Conservation (phyloP, 257 asterid species). For the Buddleja alternifolia region DNA sequence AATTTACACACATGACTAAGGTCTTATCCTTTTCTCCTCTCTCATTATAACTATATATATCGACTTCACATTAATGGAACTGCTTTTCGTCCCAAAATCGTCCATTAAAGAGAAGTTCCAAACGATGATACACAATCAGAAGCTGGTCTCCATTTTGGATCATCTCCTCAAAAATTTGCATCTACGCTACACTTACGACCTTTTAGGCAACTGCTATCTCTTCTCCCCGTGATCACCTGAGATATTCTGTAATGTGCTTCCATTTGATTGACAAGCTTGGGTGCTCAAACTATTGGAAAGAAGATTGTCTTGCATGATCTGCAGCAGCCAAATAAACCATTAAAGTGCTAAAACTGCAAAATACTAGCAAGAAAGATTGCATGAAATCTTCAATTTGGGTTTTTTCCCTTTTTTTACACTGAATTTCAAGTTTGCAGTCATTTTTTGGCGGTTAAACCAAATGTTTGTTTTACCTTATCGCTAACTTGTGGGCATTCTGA, state of each 20-base stretch:
- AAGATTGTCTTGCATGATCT: constrained; percentile 40
- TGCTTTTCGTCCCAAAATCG: constrained; percentile 26
- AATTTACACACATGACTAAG: not conserved
- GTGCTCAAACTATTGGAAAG: constrained; percentile 33
- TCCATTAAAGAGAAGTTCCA: constrained; percentile 25
- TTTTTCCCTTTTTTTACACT: no score
- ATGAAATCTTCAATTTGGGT: no score
- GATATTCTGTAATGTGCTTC: constrained; percentile 22
- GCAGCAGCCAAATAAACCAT: constrained; percentile 12
- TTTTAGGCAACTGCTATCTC: constrained; percentile 27
- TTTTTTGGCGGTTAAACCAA: not conserved
- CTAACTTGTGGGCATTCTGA: constrained; percentile 36
- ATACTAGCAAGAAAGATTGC: not conserved
- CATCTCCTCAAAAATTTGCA: not conserved
- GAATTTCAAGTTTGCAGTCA: no score
- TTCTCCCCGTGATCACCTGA: constrained; percentile 25
- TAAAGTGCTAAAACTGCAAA: not conserved
- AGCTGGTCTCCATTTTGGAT: not conserved
- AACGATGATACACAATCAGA: not conserved
- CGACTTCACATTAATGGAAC: constrained; percentile 24
- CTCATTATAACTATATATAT: not conserved
- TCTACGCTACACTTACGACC: not conserved
- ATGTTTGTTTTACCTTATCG: constrained; percentile 18
- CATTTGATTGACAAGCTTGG: constrained; percentile 28
- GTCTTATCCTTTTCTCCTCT: not conserved